phyloP scores from a whole-genome alignment of 768 basidiomycete genomes.

The Pleurotus salmoneostramineus region DNA sequence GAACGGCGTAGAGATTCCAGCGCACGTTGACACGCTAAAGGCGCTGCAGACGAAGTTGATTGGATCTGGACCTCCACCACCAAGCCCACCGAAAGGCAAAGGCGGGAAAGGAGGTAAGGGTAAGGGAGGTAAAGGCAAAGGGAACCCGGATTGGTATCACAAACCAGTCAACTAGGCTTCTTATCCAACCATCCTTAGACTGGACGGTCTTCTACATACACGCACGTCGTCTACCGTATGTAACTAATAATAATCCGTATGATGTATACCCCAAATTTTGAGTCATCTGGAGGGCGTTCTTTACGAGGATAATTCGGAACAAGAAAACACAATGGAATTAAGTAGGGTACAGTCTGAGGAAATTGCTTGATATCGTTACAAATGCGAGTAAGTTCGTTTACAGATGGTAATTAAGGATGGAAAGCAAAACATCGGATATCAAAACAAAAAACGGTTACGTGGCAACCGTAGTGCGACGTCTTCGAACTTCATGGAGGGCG shows the following conservation, averaged over 20 bases:
- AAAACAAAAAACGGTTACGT: conserved; percentile 10
- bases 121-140: neutral
- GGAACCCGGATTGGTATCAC: neutral
- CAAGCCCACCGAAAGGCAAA: too few species aligned
- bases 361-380: conserved; percentile 14
- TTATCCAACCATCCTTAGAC: too few species aligned
- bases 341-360: conserved; percentile 11
- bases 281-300: too few species aligned
- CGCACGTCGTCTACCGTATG: too few species aligned
- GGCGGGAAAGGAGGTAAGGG: too few species aligned
- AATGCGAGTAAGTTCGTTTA: neutral
- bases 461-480: conserved; percentile 32
- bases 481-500: conserved; percentile 71
- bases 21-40: neutral
- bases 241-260: too few species aligned
- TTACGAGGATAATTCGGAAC: conserved; percentile 12
- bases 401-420: neutral
- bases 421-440: conserved; percentile 6
- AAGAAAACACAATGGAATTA: conserved; percentile 5
- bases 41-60: neutral
- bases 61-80: too few species aligned
- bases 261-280: too few species aligned
- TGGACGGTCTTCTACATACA: too few species aligned
- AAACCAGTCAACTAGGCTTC: neutral
- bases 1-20: neutral